Percentiles rank a stretch among this genome's conserved stretches.
Evolutionary conservation across 495 filamentous ascomycete genomes (phyloP).

Genomic region (Neurospora africana): DNA sequence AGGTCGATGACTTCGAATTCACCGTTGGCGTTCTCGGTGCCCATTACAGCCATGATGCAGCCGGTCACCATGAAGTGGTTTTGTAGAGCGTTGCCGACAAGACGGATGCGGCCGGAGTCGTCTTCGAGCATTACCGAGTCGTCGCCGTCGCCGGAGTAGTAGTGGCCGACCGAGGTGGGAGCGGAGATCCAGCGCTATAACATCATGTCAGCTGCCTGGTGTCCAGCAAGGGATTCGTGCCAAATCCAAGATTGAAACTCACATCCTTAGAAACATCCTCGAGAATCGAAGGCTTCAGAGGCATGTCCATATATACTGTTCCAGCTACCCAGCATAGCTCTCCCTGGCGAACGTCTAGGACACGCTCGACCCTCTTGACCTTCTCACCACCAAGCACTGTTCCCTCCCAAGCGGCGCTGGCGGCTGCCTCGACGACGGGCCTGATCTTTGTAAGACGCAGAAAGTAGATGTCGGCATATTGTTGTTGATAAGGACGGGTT

Average conservation of each 20-base stretch:
- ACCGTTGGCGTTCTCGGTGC: slow-evolving; percentile 83
- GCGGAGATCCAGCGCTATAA: slow-evolving; percentile 71
- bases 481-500: slow-evolving; percentile 76
- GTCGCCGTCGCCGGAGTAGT: slow-evolving; percentile 45
- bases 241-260: slow-evolving; percentile 18
- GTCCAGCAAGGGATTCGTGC: background rate
- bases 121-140: slow-evolving; percentile 85
- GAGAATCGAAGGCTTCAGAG: slow-evolving; percentile 90
- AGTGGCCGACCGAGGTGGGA: slow-evolving; percentile 70
- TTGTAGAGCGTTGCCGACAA: slow-evolving; percentile 58
- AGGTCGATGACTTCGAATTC: slow-evolving; percentile 89
- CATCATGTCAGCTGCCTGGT: background rate
- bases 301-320: slow-evolving; percentile 95
- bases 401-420: slow-evolving; percentile 63
- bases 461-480: slow-evolving; percentile 97
- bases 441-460: slow-evolving; percentile 81
- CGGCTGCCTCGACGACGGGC: slow-evolving; percentile 65
- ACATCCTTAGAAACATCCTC: slow-evolving; percentile 92
- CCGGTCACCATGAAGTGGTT: slow-evolving; percentile 73
- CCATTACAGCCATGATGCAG: slow-evolving; percentile 80
- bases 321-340: slow-evolving; percentile 92
- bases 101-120: slow-evolving; percentile 80
- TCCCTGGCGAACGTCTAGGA: slow-evolving; percentile 91
- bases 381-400: slow-evolving; percentile 70
- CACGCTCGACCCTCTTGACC: slow-evolving; percentile 66